Evolutionary conservation across 345 rosid species (phyloP).

Genomic region (Populus alba): DNA sequence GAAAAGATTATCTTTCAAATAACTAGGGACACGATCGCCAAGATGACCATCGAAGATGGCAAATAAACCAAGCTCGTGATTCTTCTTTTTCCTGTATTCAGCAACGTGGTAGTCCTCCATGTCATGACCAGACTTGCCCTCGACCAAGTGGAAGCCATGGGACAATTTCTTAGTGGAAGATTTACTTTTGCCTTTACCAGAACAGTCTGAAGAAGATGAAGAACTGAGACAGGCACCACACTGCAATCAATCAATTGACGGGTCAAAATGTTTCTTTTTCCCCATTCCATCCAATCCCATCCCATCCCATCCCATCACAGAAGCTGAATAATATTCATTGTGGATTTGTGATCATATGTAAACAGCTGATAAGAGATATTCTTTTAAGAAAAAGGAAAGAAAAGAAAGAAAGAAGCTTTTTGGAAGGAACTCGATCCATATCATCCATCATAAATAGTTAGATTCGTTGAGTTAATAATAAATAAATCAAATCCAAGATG

Average conservation of each 20-base stretch:
- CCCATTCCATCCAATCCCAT: neutral
- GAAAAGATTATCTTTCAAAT: conserved; percentile 50
- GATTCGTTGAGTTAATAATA: too few relatives aligned
- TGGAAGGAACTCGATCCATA: neutral
- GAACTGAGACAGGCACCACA: conserved; percentile 34
- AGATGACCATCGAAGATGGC: conserved; percentile 63
- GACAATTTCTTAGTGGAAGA: conserved; percentile 32
- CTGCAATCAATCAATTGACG: conserved; percentile 18
- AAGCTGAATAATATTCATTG: neutral
- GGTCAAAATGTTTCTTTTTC: too few relatives aligned
- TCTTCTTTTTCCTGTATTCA: conserved; percentile 41
- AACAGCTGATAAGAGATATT: neutral
- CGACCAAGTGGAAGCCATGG: conserved; percentile 56
- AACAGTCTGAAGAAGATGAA: conserved; percentile 23
- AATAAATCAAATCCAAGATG: too few relatives aligned
- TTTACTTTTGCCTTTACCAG: conserved; percentile 49
- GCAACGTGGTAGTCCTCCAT: conserved; percentile 66
- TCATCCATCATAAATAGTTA: neutral
- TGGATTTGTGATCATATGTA: neutral
- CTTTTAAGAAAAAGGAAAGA: neutral
- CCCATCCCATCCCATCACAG: neutral
- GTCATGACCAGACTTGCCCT: conserved; percentile 61
- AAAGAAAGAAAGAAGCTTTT: neutral
- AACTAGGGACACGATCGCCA: conserved; percentile 56
- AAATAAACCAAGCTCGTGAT: conserved; percentile 52